Base-by-base conservation (phyloP, 495 filamentous ascomycete genomes). In the Clavariopsis aquatica region DNA sequence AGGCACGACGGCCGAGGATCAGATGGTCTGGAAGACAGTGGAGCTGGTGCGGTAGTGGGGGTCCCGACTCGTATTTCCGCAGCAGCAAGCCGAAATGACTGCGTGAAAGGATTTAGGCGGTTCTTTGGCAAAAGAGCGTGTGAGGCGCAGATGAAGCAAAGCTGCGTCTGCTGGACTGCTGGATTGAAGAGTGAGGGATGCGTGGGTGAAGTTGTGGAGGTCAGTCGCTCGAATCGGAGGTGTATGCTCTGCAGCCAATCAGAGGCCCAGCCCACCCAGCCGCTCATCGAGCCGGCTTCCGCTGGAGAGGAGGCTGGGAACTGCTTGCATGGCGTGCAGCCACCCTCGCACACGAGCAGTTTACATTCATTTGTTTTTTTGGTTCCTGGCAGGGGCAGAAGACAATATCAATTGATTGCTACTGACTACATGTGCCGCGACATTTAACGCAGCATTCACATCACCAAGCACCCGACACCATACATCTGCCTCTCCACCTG, bases 401-500 rank as follows among this genome's bases (percentile, higher is more conserved):
- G 12, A 34, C 12, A 34, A 43, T 9, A 43, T 43, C 2, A 17
- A 9, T 43, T 7, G n/a, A 15, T 43, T 9, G 6, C 13, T 36
- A 13, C 13, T 43, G 4, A 17, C 38, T 43, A 43, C 38, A 6
- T 17, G 38, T 2, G n/a, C 38, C n/a, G 38, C 9, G 38, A 8
- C 13, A 17, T 7, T 1, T 24, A 1, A 13, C 17, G 1, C 2
- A 19, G 23, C 17, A 27, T 68, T 82, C 80, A 97, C 92, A 98
- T 96, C 52, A 93, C 73, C 43, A 68, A 75, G 73, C 94, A 98
- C 49, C 96, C 95, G 77, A 94, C 82, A 49, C 95, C 95, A 81
- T 97, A 98, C 95, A 98, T 96, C 23, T 91, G 93, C 77, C 89
- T 87, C 81, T 99, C 95, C 22, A 99, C 93, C 57, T 91, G 85